Evolutionary conservation across 139 green algal species (phyloP).

Genomic region (Spirogloea muscicola): DNA sequence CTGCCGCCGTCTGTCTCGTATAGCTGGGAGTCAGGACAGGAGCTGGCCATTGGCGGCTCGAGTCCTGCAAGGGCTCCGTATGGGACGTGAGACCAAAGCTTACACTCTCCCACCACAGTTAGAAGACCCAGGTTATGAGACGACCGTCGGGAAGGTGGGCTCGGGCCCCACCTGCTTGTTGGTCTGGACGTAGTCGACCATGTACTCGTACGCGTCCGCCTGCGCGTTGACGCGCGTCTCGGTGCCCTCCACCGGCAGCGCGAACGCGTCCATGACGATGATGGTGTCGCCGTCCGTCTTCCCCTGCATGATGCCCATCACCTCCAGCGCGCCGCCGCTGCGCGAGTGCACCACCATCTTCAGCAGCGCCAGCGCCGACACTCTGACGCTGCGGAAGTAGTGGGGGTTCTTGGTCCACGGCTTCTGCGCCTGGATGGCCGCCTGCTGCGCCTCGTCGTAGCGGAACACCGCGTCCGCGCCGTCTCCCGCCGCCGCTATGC

Average conservation of each 20-base stretch:
- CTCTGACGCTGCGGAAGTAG: conserved; percentile 62
- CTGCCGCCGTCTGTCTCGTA: too few species aligned
- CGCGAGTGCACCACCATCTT: conserved; percentile 97
- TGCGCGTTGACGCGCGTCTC: conserved; percentile 94
- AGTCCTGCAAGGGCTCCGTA: too few species aligned
- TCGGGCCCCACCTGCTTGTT: conserved; percentile 62
- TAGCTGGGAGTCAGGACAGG: too few species aligned
- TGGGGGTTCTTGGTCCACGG: conserved; percentile 73
- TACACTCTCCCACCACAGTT: too few species aligned
- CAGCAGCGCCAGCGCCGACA: conserved; percentile 90
- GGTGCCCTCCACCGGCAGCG: conserved; percentile 95
- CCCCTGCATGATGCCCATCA: conserved; percentile 94
- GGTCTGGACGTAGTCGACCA: conserved; percentile 82
- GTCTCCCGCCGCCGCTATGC: conserved; percentile 56
- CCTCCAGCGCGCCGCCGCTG: conserved; percentile 86
- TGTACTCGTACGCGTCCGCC: conserved; percentile 90
- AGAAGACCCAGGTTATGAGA: too few species aligned
- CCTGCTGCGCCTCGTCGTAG: conserved; percentile 65
- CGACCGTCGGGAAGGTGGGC: too few species aligned
- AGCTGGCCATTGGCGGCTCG: too few species aligned
- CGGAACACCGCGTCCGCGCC: conserved; percentile 72
- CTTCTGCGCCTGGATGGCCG: conserved; percentile 59
- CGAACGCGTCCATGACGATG: conserved; percentile 91
- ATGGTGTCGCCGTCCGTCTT: conserved; percentile 83
- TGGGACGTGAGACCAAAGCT: too few species aligned